These are phyloP conservation scores for Neostapfia colusana DNA, from an alignment of 176 grass and related monocot genomes.

Conservation along the genomic window DNA sequence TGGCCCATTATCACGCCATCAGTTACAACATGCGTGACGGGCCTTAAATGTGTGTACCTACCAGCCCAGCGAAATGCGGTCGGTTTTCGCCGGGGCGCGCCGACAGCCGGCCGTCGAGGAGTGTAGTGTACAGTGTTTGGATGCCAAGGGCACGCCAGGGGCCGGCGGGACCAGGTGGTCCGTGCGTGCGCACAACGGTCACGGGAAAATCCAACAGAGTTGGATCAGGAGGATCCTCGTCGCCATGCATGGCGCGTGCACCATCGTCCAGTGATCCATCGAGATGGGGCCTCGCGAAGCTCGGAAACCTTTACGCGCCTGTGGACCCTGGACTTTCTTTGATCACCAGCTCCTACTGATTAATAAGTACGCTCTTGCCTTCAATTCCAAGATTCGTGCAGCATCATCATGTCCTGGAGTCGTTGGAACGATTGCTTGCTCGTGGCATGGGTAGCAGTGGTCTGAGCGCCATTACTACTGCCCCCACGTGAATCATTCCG, in stretches of 20 bases:
- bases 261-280: not conserved
- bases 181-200: not conserved
- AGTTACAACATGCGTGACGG: not conserved
- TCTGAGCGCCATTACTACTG: not conserved
- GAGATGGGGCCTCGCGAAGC: not conserved
- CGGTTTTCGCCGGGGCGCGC: not conserved
- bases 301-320: no score
- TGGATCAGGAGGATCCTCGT: not conserved
- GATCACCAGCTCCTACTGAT: no score
- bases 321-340: no score
- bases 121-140: not conserved
- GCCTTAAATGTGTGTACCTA: not conserved
- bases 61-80: not conserved
- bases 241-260: not conserved
- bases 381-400: slow-evolving; percentile 14
- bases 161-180: not conserved
- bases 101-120: not conserved
- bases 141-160: not conserved
- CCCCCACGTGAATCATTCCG: not conserved
- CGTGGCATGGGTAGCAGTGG: no score
- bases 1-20: not conserved
- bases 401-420: slow-evolving; percentile 7
- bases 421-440: not conserved
- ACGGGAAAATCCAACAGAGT: not conserved
- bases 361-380: slow-evolving; percentile 43